A percentile compares a stretch with the other conserved stretches of the same genome.
These are phyloP conservation scores for Apiospora malaysiana DNA, from an alignment of 2,329 filamentous ascomycete species.

Conservation along the genomic window DNA sequence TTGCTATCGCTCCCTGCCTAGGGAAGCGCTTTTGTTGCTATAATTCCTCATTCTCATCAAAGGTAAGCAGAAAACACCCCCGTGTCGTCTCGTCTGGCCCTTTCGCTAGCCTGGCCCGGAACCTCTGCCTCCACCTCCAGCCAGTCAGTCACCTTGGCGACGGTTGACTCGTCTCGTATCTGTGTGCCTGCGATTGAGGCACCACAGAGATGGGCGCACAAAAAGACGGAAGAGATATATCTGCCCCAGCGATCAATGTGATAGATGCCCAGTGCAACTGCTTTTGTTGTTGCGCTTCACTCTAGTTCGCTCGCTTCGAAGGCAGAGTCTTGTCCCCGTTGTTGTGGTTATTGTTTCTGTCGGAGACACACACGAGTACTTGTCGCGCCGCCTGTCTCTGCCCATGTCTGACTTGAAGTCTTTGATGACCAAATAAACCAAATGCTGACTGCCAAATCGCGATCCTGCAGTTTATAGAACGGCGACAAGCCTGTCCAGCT, in stretches of 20 bases:
- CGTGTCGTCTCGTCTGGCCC: slow-evolving; percentile 2
- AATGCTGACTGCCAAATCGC: slow-evolving; percentile 25
- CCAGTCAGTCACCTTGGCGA: slow-evolving; percentile 18
- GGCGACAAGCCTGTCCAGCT: slow-evolving; percentile 39
- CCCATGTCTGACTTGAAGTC: neutral
- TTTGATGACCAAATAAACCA: slow-evolving; percentile 2
- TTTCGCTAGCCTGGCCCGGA: slow-evolving; percentile 11
- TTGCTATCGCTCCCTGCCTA: slow-evolving; percentile 33
- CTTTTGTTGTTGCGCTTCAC: slow-evolving; percentile 7
- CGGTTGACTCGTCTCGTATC: slow-evolving; percentile 28
- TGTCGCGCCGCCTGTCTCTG: neutral
- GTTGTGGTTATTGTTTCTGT: slow-evolving; percentile 13
- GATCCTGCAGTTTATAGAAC: slow-evolving; percentile 45
- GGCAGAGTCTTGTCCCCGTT: slow-evolving; percentile 1
- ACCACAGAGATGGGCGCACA: neutral
- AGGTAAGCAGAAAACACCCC: slow-evolving; percentile 37
- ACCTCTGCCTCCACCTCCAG: slow-evolving; percentile 17
- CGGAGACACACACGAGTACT: neutral
- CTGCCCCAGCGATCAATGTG: neutral
- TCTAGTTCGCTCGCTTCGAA: neutral
- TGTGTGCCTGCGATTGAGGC: slow-evolving; percentile 18
- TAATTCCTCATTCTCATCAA: slow-evolving; percentile 42
- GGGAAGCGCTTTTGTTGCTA: slow-evolving; percentile 35
- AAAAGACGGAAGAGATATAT: neutral
- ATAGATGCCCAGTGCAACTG: neutral